Evolutionary conservation across 805 yeast genomes (phyloP), one percentile per base, ranked within the genome.

Genomic region (Wickerhamiella sorbophila): DNA sequence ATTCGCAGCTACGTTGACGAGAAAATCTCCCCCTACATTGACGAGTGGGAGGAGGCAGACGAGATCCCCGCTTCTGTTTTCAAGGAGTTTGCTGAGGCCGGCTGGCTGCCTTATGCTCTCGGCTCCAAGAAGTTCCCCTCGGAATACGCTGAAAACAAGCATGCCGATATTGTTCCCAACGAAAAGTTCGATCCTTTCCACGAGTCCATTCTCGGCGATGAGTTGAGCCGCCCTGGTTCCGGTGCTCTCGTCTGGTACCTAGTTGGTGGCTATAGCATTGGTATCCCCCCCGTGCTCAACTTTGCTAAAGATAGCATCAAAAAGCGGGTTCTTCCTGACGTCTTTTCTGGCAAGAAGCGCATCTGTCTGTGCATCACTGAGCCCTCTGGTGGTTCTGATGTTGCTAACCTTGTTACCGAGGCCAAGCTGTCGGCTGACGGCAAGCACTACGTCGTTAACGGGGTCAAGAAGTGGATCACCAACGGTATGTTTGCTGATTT

Each of bases 391-490:
- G 69, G 69, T 17, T 61, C 66, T 32, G 69, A 64, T 46, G 70
- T 64, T 6, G 69, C 70, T 29, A 60, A 62, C 46, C 48, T 64
- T 40, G 60, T 62, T 36, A 61, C 68, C 26, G 48, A 61, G 6
- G 69, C 69, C 31, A 57, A 48, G 40, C 49, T 50, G 53, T 58
- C 69, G 22, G 54, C 58, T n/a, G 69, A 64, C 44, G 69, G 69
- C 31, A 61, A 62, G 58, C 56, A 52, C 51, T 64, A 49, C 50
- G 59, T 65, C 39, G 69, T 64, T 43, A 64, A 63, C 46, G 69
- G 69, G 36, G 58, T 53, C 47, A 64, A 64, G 58, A 65, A 64
- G 53, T 64, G 69, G 69, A 64, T 64, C 57, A 65, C 69, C 45
- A 65, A 65, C 49, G 69, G 69, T 40, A 49, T 63, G 43, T 63